phyloP scores from a whole-genome alignment of 441 rosid species.

The Brassica balearica region DNA sequence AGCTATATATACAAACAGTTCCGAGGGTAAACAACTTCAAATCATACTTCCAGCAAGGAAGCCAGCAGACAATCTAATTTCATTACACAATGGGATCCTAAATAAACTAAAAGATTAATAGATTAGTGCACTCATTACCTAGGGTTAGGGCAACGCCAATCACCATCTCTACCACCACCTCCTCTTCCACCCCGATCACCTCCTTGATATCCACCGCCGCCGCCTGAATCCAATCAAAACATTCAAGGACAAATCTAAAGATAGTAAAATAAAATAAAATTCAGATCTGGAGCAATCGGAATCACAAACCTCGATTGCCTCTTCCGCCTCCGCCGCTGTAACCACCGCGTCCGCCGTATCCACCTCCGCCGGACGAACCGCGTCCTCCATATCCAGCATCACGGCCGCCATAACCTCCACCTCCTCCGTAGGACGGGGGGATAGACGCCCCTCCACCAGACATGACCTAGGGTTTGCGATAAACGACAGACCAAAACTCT shows the following conservation, averaged over 20 bases:
- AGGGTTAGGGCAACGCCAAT: conserved; percentile 96
- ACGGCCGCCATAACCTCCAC: conserved; percentile 47
- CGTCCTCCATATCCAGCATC: conserved; percentile 52
- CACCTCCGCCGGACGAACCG: conserved; percentile 38
- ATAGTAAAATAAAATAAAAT: conserved; percentile 16
- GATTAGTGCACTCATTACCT: conserved; percentile 49
- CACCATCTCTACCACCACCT: conserved; percentile 88
- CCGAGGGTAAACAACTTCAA: conserved; percentile 26
- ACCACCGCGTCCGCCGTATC: conserved; percentile 52
- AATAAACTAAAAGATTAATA: not conserved
- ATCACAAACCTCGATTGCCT: conserved; percentile 65
- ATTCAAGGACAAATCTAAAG: conserved; percentile 6
- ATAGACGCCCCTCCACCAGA: conserved; percentile 59
- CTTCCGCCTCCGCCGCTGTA: conserved; percentile 56
- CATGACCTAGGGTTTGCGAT: conserved; percentile 55
- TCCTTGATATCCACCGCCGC: conserved; percentile 72
- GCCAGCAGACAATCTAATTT: not conserved
- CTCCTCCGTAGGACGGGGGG: conserved; percentile 53
- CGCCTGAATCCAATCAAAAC: conserved; percentile 39
- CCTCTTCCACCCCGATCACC: conserved; percentile 89
- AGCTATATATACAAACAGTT: conserved; percentile 64
- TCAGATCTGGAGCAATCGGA: conserved; percentile 53
- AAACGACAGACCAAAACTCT: conserved; percentile 24
- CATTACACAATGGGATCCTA: conserved; percentile 1
- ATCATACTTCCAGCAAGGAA: not conserved